These are phyloP conservation scores for Nidularia pulvinata DNA, from an alignment of 768 basidiomycete genomes.

Conservation along the genomic window DNA sequence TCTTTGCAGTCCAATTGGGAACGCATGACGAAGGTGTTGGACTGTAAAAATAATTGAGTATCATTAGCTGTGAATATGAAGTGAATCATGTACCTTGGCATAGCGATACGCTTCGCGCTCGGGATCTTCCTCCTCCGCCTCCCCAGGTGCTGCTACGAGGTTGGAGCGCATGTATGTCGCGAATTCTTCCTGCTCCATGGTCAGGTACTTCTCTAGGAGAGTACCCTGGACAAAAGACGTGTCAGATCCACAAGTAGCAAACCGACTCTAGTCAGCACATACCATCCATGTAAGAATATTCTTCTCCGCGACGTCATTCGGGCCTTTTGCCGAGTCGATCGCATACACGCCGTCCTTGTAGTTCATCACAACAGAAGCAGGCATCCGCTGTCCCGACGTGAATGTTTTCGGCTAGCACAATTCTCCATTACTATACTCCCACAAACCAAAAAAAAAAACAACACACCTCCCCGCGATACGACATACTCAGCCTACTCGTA, in stretches of 20 bases:
- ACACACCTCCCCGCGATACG: slow-evolving; percentile 61
- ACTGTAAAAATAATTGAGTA: slow-evolving; percentile 25
- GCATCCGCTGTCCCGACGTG: slow-evolving; percentile 78
- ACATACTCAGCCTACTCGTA: slow-evolving; percentile 53
- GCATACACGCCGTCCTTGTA: slow-evolving; percentile 68
- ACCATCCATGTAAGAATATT: slow-evolving; percentile 83
- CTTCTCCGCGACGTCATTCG: slow-evolving; percentile 47
- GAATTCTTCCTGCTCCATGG: slow-evolving; percentile 65
- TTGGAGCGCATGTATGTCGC: slow-evolving; percentile 44
- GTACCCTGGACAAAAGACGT: slow-evolving; percentile 87
- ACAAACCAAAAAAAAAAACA: not conserved
- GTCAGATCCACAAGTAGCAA: too few species aligned
- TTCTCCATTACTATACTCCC: too few species aligned
- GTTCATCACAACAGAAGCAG: slow-evolving; percentile 67
- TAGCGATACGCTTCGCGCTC: slow-evolving; percentile 83
- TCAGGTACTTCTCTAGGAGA: slow-evolving; percentile 88
- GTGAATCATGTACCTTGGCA: slow-evolving; percentile 53
- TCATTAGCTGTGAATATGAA: not conserved
- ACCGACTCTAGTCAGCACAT: slow-evolving; percentile 17
- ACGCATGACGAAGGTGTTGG: slow-evolving; percentile 79
- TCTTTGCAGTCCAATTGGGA: slow-evolving; percentile 94
- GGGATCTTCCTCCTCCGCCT: too few species aligned
- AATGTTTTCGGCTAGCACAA: slow-evolving; percentile 70
- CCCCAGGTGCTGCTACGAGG: slow-evolving; percentile 16
- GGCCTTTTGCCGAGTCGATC: slow-evolving; percentile 51